Conservation (phyloP, 768 basidiomycete genomes). For the Holtermanniella nyarrowii region DNA sequence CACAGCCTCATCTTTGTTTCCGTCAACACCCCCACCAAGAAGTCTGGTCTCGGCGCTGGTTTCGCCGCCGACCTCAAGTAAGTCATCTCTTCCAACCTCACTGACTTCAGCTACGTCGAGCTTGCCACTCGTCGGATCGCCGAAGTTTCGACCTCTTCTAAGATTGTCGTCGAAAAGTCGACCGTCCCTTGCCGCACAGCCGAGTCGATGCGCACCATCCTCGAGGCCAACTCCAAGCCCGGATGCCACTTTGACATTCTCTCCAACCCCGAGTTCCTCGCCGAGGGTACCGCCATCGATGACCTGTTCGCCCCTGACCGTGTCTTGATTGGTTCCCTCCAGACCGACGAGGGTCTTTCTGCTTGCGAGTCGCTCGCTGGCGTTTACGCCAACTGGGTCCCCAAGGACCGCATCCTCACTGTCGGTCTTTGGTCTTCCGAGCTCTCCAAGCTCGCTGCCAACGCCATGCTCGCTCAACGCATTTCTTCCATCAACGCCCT, state of each 20-base stretch:
- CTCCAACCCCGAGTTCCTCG: constrained; percentile 98
- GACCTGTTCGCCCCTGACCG: constrained; percentile 88
- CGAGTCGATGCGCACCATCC: constrained; percentile 97
- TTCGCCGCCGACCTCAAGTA: constrained; percentile 98
- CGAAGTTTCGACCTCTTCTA: constrained; percentile 72
- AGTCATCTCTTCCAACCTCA: constrained; percentile 31
- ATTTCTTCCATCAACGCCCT: constrained; percentile 98
- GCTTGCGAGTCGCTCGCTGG: constrained; percentile 65
- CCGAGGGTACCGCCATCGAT: constrained; percentile 88
- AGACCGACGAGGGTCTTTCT: constrained; percentile 69
- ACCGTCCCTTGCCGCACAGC: constrained; percentile 98
- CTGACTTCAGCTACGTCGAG: constrained; percentile 75
- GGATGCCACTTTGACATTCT: constrained; percentile 91
- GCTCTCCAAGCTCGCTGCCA: constrained; percentile 94
- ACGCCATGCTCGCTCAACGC: constrained; percentile 97
- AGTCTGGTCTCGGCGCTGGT: constrained; percentile 91
- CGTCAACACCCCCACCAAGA: constrained; percentile 98
- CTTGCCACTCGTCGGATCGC: constrained; percentile 94
- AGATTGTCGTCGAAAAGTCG: constrained; percentile 99
- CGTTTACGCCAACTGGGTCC: constrained; percentile 96
- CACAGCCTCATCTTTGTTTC: constrained; percentile 79
- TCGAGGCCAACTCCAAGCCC: constrained; percentile 93
- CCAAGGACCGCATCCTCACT: constrained; percentile 68
- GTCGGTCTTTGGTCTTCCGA: constrained; percentile 99
- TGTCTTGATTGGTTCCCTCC: constrained; percentile 91